Conservation (phyloP, 73 alveolate species). For the Paramecium octaurelia region DNA sequence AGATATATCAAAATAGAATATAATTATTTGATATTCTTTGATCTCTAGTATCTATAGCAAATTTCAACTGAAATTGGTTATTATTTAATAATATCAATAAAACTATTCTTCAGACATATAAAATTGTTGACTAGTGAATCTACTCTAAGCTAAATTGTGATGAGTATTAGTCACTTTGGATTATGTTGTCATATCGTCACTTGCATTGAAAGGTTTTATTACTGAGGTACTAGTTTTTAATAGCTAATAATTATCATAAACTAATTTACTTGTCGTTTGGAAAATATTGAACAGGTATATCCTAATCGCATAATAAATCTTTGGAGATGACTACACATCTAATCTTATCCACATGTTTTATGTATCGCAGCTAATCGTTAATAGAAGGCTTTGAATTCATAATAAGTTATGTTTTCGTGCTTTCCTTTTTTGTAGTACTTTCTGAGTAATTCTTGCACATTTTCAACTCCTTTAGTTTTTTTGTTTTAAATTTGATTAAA, state of each 20-base stretch:
- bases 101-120: not conserved
- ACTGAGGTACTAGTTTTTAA: not conserved
- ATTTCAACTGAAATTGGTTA: not conserved
- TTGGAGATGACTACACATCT: not conserved
- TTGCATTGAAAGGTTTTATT: not conserved
- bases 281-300: not conserved
- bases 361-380: not conserved
- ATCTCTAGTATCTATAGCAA: not conserved
- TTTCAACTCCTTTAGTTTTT: not conserved
- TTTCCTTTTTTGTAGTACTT: conserved; percentile 2
- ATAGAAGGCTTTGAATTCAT: conserved; percentile 12
- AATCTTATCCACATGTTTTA: conserved; percentile 8
- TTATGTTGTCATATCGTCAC: not conserved
- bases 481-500: not conserved
- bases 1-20: not conserved
- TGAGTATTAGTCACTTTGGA: not conserved
- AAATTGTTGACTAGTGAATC: not conserved
- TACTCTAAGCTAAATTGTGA: not conserved
- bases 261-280: not conserved
- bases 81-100: not conserved
- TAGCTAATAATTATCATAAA: not conserved
- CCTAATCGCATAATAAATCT: conserved; percentile 50
- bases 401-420: conserved; percentile 18
- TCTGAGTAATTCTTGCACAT: not conserved
- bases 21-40: too few relatives aligned